Evolutionary conservation across 208 protist species (phyloP), one percentile per base, ranked within the genome.

Genomic region (Novymonas esmeraldas): DNA sequence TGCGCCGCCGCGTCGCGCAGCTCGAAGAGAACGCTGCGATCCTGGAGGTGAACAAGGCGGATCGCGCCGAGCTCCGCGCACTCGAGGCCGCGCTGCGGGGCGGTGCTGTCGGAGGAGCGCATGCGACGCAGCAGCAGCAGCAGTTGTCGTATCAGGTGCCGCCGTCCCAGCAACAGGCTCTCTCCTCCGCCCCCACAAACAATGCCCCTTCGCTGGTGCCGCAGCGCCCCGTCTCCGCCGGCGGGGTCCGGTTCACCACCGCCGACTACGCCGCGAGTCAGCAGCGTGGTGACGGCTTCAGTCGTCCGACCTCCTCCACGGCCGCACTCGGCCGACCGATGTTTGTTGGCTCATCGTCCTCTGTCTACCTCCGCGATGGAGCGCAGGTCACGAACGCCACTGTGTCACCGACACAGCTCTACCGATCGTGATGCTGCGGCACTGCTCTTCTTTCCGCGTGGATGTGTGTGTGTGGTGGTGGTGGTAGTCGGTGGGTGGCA

Each of bases 41-140:
- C 33, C 67, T 96, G 16, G 86, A 96, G 59, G 48, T 82, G 10
- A 85, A 89, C 55, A 96, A 96, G 70, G 90, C 84, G 26, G 87
- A 94, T 55, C 82, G 85, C 44, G 48, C 36, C 38, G 87, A 96
- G 79, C 57, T 96, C 49, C 57, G 52, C 42, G 56, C 67, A 48
- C 70, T 96, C 11, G 81, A 90, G 64, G 77, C 82, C 7, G 45
- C 80, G 24, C 55, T 96, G 39, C 71, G 70, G n/a, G n/a, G n/a
- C 54, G 20, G 78, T 6, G 62, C 62, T 5, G 73, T 59, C 26
- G 61, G 39, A 57, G 62, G 36, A 70, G 34, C 41, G 16, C 39
- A 31, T 18, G 22, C 9, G 0, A 6, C 18, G n/a, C 18, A 59
- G 22, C 34, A 59, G 18, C 54, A 59, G 34, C 51, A 59, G 34